Base-by-base conservation (phyloP, 2,329 filamentous ascomycete genomes). In the Pestalotiopsis sp. region DNA sequence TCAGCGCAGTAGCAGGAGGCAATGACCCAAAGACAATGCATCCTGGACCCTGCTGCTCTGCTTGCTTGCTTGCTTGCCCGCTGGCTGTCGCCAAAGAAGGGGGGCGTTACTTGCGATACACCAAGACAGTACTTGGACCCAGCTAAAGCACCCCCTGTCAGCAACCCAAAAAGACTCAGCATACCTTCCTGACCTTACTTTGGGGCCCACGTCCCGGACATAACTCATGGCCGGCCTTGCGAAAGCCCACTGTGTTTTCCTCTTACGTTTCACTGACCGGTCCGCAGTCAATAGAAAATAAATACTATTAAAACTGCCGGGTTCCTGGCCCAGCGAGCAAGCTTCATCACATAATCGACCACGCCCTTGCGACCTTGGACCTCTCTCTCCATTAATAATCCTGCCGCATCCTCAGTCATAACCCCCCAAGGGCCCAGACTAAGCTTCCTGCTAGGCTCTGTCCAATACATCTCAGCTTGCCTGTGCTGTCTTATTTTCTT, bases 291-390 rank as follows among this genome's bases (percentile, higher is more conserved):
- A 72, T 36, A 36, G 6, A 36, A 36, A 36, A 36, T 73, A 73
- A 74, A 73, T 75, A 66, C 72, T 74, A 76, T 74, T 75, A 72
- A 68, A 52, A 45, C 64, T 60, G 64, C 64, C 64, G 52, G 56
- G 64, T 45, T 59, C 56, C 56, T 59, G 56, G 11, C 41, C 52
- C 25, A 17, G 65, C 63, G 31, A 36, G 31, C 31, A 36, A 66
- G 68, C 75, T 38, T 62, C 59, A 77, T 78, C 75, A 78, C 76
- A 76, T 77, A 77, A 77, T 77, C 75, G 73, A 36, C 76, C 71
- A 75, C 74, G 71, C 68, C 70, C 72, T 72, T 71, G 23, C 39
- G 73, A 73, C 70, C 66, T 71, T 70, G 71, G 71, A 71, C 69
- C 70, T 70, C 68, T 49, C 36, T 68, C 36, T 68, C 67, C 72